Evolutionary conservation across 2,329 filamentous ascomycete genomes (phyloP), one percentile per base, ranked within the genome.

Genomic region (Colletotrichum australisinense): DNA sequence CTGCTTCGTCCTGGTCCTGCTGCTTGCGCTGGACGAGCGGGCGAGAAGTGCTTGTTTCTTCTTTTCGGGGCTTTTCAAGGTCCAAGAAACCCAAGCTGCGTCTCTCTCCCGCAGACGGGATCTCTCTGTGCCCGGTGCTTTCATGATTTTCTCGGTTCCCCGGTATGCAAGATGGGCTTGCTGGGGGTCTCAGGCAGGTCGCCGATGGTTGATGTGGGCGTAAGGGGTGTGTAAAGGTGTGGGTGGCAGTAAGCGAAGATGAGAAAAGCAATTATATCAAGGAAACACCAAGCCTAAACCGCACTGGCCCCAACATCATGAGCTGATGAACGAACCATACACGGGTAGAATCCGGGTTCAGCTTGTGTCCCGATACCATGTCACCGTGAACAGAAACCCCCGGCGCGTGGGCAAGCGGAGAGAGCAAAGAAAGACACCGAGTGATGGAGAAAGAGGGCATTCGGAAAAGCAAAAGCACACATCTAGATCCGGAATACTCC

Each of bases 291-390:
- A 42, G 5, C 66, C 69, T 49, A 46, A 65, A 42, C 38, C 24
- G 63, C 69, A 58, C 38, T 42, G 67, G 52, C 28, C 32, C 59
- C 26, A 65, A 24, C 55, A 26, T 57, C n/a, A 69, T 60, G 55
- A 69, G 59, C 55, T 65, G 70, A 73, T 65, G 66, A 70, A 65
- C 30, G 42, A 70, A 60, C 70, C 70, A 52, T 65, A 30, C 35
- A 38, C 69, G 63, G 56, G 38, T 49, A 38, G 42, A n/a, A n/a
- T 24, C 46, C 35, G 42, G 55, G 30, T 67, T 26, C 42, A 30
- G 56, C 68, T 67, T 42, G 55, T n/a, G 30, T 56, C n/a, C 60
- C 67, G 24, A 58, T 24, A n/a, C 19, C 59, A 38, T 26, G 26
- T 55, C n/a, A 8, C 42, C 42, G 42, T n/a, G 42, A 49, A 49